phyloP scores from a whole-genome alignment of 192 early-diverging fungal genomes.

The Backusella psychrophila region DNA sequence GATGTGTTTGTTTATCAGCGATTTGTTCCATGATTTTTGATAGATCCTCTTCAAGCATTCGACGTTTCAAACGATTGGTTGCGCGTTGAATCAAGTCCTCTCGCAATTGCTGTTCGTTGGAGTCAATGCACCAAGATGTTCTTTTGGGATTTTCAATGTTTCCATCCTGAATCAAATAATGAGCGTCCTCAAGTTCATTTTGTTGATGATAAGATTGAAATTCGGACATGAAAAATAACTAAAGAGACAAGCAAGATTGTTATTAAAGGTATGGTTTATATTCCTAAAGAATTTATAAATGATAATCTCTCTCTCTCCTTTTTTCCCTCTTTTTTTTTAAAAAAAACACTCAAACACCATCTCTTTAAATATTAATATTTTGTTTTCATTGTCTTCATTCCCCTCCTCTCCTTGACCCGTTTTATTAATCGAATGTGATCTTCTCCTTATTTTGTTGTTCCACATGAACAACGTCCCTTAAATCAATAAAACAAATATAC shows the following conservation, averaged over 20 bases:
- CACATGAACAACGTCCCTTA: neutral
- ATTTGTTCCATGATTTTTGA: conserved; percentile 6
- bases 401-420: neutral
- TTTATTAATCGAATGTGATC: neutral
- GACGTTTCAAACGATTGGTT: conserved; percentile 19
- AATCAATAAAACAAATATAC: neutral
- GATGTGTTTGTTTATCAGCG: neutral
- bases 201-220: neutral
- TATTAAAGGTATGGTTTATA: neutral
- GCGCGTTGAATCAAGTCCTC: conserved; percentile 26
- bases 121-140: neutral
- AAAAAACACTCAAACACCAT: neutral
- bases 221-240: conserved; percentile 1
- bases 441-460: neutral
- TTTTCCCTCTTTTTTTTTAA: neutral
- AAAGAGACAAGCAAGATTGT: neutral
- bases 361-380: neutral
- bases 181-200: neutral
- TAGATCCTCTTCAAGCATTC: conserved; percentile 22
- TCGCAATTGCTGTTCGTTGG: conserved; percentile 9
- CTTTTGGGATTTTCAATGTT: neutral
- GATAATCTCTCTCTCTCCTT: neutral
- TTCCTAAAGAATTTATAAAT: neutral
- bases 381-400: neutral
- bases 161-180: neutral